These are phyloP conservation scores for Elongisporangium prolatum DNA, from an alignment of 352 stramenopile genomes.

Conservation along the genomic window DNA sequence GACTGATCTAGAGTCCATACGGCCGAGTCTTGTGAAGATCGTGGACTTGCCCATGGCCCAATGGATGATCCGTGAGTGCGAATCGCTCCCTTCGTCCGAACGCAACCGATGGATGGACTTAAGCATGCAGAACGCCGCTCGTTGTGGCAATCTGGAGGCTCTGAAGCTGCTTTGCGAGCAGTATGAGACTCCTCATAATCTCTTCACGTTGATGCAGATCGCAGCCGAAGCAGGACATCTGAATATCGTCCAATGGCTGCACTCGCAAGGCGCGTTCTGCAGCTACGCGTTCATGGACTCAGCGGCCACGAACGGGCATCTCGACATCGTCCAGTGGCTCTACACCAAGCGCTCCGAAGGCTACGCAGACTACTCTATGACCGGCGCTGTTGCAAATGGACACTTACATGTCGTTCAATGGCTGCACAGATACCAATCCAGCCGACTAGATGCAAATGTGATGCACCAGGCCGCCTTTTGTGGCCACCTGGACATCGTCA, in stretches of 20 bases:
- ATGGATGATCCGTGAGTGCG: not conserved
- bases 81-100: not conserved
- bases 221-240: not conserved
- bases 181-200: not conserved
- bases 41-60: not conserved
- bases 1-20: not conserved
- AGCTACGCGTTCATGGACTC: not conserved
- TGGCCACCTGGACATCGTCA: not conserved
- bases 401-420: not conserved
- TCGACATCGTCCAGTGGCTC: conserved; percentile 1
- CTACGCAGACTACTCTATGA: not conserved
- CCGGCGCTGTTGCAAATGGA: not conserved
- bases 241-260: conserved; percentile 1
- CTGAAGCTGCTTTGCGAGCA: not conserved
- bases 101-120: not conserved
- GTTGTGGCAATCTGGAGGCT: not conserved
- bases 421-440: not conserved
- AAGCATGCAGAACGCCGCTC: not conserved
- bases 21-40: not conserved
- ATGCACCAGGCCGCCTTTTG: not conserved
- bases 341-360: not conserved
- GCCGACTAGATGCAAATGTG: not conserved
- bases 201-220: not conserved
- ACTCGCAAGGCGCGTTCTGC: not conserved
- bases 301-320: not conserved